These are phyloP conservation scores for Hypoxylon lenormandii DNA, from an alignment of 495 filamentous ascomycete genomes.

Conservation along the genomic window DNA sequence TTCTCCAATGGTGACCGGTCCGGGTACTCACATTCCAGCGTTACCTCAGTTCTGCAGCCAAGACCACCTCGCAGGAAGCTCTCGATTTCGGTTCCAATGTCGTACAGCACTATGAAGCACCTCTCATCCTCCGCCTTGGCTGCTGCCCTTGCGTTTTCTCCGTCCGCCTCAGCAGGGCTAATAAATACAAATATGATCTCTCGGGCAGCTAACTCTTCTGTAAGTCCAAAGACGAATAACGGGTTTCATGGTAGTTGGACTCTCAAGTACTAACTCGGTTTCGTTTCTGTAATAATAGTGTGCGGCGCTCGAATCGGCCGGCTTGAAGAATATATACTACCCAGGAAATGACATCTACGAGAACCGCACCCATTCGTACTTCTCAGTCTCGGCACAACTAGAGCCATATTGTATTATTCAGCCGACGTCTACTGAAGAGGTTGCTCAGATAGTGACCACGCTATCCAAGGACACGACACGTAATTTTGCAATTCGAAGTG, in stretches of 20 bases:
- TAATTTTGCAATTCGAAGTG: constrained; percentile 9
- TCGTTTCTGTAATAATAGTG: background rate
- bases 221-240: background rate
- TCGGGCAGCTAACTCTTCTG: constrained; percentile 3
- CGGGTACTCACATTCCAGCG: constrained; percentile 1
- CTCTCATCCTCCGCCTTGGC: constrained; percentile 8
- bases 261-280: background rate
- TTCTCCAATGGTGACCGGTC: constrained; percentile 4
- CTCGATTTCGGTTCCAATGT: background rate
- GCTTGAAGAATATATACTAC: constrained; percentile 10
- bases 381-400: constrained; percentile 48
- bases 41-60: constrained; percentile 3
- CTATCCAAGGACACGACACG: background rate
- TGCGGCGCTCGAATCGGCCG: background rate
- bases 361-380: constrained; percentile 47
- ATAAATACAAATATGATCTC: background rate
- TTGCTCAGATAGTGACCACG: background rate
- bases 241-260: background rate
- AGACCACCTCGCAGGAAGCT: constrained; percentile 3
- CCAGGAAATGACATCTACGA: constrained; percentile 16
- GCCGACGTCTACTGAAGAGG: constrained; percentile 4
- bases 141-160: constrained; percentile 5
- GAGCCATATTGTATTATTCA: constrained; percentile 6
- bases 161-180: background rate
- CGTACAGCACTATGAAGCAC: background rate